A percentile compares a stretch with the other conserved stretches of the same genome.
These are phyloP conservation scores for Coleophoma eucalyptorum DNA, from an alignment of 2,329 filamentous ascomycete species.

Conservation along the genomic window DNA sequence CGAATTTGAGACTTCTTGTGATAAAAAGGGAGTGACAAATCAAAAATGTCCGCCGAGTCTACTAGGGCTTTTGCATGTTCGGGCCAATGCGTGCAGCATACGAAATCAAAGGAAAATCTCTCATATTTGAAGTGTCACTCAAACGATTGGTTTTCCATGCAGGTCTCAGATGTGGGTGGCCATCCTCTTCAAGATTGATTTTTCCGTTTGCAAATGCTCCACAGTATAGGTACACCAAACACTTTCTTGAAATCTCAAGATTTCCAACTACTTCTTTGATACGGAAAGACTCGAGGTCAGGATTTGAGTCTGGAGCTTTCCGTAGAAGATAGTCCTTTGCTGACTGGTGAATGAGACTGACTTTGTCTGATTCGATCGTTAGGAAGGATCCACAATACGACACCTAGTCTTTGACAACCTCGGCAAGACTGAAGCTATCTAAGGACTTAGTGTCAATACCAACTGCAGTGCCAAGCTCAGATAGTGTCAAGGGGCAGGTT, in stretches of 20 bases:
- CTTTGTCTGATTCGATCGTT: constrained; percentile 15
- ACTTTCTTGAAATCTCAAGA: constrained; percentile 10
- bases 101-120: constrained; percentile 10
- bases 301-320: constrained; percentile 9
- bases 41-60: constrained; percentile 9
- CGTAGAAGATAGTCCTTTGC: constrained; percentile 25
- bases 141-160: neutral
- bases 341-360: constrained; percentile 26
- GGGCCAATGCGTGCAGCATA: constrained; percentile 9
- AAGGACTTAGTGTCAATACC: constrained; percentile 1
- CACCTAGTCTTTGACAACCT: constrained; percentile 15
- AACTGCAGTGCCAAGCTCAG: constrained; percentile 19
- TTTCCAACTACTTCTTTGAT: constrained; percentile 9
- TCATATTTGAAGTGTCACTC: constrained; percentile 1
- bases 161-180: neutral
- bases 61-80: constrained; percentile 7
- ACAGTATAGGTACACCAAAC: constrained; percentile 10
- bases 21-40: constrained; percentile 11
- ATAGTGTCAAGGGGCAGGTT: constrained; percentile 20
- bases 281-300: constrained; percentile 11
- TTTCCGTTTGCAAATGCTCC: constrained; percentile 1
- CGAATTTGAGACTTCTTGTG: constrained; percentile 9
- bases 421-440: constrained; percentile 7
- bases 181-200: constrained; percentile 1
- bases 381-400: constrained; percentile 17